Evolutionary conservation across 495 filamentous ascomycete species (phyloP), one percentile per base, ranked within the genome.

Genomic region (Penicillium robsamsonii): DNA sequence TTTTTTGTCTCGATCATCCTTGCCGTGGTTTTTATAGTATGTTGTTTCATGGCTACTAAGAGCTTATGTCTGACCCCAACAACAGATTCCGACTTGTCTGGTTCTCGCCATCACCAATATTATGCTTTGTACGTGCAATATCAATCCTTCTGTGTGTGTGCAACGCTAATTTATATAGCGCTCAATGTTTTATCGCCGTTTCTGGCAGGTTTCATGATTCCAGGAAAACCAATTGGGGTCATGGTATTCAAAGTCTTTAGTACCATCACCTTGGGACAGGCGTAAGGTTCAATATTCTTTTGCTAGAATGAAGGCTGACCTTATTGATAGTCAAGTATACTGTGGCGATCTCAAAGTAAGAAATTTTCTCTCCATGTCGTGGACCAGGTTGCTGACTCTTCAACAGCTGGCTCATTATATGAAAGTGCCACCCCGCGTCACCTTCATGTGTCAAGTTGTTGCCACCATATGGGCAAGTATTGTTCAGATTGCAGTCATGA

Each of bases 211-310:
- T 86, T 85, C 55, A 85, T 86, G 56, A 81, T 83, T 52, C 82
- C 83, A 2, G 84, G 84, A 4, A 67, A 80, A 31, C 83, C 84
- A 0, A 58, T 87, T 22, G 84, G 78, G 0, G 67, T 84, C 24
- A 87, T 87, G 83, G 75, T 86, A 63, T 87, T 87, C 72, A 86
- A 87, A 65, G 84, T 82, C 6, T 86, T 83, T 60, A 84, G 84
- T 33, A 86, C 81, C 59, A 85, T 86, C 57, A 86, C 84, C 41
- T 79, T 84, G 72, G 58, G 61, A 37, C 72, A 71, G 65, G 71
- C 63, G 63, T 65, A 52, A 52, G 63, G 38, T 22, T 13, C 20
- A 5, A 29, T 17, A 1, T 3, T 30, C 2, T 17, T 29, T 18
- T 13, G 10, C 9, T 20, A 24, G 4, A 5, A 2, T 0, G 30